Base-by-base conservation (phyloP, 192 early-diverging fungal species). In the Podila epigama region DNA sequence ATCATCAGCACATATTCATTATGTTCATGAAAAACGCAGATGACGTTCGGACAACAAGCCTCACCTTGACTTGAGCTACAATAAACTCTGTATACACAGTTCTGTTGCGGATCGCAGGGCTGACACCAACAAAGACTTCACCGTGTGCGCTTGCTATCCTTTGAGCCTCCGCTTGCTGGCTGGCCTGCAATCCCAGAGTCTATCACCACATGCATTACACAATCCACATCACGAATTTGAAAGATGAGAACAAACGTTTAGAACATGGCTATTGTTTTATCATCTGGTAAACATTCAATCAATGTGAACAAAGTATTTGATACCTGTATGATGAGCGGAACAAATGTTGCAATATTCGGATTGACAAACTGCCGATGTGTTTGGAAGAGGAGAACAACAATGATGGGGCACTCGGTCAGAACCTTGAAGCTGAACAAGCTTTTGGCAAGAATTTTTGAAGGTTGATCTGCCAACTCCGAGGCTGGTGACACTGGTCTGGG, bases 401-500 rank as follows among this genome's bases (percentile, higher is more conserved):
- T 98, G 27, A 99, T 97, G 5, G 98, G 98, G 66, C 97, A 97
- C 68, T 99, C 98, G 5, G 95, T 97, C 67, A 99, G 72, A 20
- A 99, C 97, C 80, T 99, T 99, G 88, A 99, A 98, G 67, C 94
- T 96, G 44, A 84, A 86, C 69, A 93, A 79, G 67, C 92, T 93
- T 63, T 81, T 87, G 25, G 84, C 87, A 5, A 98, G 85, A 20
- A 86, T 84, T 60, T 92, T 92, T 54, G 84, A 84, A 50, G 82
- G 80, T 9, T 81, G 54, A 44, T 82, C 55, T 64, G 86, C 52
- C 22, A 86, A 12, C 35, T 92, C 92, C 25, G 91, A 79, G 29
- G 85, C 87, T 28, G 92, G 92, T 0, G 92, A 94, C 67, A 90
- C 88, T 60, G 92, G 92, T 25, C 91, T 83, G 15, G 91, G 90